These are phyloP conservation scores for Candida sakaeoensis DNA, from an alignment of 805 yeast species.

Conservation along the genomic window DNA sequence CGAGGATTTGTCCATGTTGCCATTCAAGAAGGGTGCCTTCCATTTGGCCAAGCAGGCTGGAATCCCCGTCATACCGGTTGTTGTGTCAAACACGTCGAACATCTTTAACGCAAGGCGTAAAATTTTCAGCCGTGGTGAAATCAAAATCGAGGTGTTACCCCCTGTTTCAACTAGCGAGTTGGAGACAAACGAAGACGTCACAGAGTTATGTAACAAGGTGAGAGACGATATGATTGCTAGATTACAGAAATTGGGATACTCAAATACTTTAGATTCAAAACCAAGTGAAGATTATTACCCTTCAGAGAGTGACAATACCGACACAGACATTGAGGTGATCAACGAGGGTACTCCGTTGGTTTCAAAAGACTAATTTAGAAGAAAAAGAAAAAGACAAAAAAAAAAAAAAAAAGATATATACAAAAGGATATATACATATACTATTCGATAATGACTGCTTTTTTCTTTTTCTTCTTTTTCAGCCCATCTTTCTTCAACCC, in stretches of 20 bases:
- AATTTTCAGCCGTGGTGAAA: slow-evolving; percentile 74
- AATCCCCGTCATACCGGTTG: slow-evolving; percentile 85
- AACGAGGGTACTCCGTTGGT: slow-evolving; percentile 23
- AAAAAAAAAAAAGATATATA: too few species aligned
- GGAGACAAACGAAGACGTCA: slow-evolving; percentile 64
- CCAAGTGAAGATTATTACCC: slow-evolving; percentile 11
- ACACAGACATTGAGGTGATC: slow-evolving; percentile 14
- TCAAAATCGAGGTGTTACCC: slow-evolving; percentile 72
- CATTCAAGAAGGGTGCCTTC: slow-evolving; percentile 97
- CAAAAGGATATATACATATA: background rate
- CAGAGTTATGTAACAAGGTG: slow-evolving; percentile 52
- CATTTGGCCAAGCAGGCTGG: slow-evolving; percentile 92
- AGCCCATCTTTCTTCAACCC: slow-evolving; percentile 23
- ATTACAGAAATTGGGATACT: slow-evolving; percentile 42
- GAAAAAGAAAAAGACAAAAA: too few species aligned
- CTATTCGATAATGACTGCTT: slow-evolving; percentile 34
- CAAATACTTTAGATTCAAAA: slow-evolving; percentile 15
- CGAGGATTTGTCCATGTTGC: slow-evolving; percentile 63
- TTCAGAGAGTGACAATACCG: slow-evolving; percentile 11
- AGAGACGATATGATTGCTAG: slow-evolving; percentile 53
- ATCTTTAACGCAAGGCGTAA: slow-evolving; percentile 58
- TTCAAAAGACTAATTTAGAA: slow-evolving; percentile 14
- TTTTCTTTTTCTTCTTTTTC: slow-evolving; percentile 36
- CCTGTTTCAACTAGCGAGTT: slow-evolving; percentile 73
- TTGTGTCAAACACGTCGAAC: slow-evolving; percentile 79